Conservation (phyloP, 169 alveolate genomes). For the Cyclospora cayetanensis region DNA sequence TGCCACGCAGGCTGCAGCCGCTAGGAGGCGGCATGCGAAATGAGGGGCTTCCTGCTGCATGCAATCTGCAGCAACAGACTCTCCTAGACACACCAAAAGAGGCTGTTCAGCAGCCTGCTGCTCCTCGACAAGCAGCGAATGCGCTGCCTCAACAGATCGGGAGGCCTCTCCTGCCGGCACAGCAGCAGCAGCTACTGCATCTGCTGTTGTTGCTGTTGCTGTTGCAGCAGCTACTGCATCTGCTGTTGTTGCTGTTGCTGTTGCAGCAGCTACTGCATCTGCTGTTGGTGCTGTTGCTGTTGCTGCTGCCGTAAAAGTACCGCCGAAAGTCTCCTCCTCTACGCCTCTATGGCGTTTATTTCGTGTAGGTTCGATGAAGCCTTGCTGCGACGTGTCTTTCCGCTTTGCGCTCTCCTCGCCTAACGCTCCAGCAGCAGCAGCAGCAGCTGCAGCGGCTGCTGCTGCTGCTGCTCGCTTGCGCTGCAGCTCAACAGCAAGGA, state of each 20-base stretch:
- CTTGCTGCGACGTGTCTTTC: background rate
- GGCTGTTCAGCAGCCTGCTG: conserved; percentile 21
- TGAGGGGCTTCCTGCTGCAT: conserved; percentile 60
- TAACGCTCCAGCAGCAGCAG: background rate
- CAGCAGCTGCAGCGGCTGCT: conserved; percentile 40
- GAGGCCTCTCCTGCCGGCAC: too few relatives aligned
- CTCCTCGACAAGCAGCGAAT: too few relatives aligned
- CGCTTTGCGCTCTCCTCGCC: background rate
- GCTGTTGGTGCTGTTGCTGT: background rate
- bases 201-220: conserved; percentile 30
- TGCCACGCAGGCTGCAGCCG: conserved; percentile 56
- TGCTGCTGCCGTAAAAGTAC: background rate
- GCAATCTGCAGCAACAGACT: conserved; percentile 16
- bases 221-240: conserved; percentile 44
- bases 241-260: background rate
- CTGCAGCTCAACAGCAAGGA: conserved; percentile 44
- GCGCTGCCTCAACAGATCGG: too few relatives aligned
- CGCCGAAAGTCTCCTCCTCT: too few relatives aligned
- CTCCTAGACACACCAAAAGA: conserved; percentile 24
- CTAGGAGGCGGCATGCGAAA: conserved; percentile 40
- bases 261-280: background rate
- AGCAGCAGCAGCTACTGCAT: too few relatives aligned
- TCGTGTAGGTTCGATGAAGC: too few relatives aligned
- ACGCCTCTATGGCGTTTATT: too few relatives aligned
- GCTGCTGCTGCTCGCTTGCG: background rate